phyloP scores from a whole-genome alignment of 169 alveolate genomes.

The Babesia microti region DNA sequence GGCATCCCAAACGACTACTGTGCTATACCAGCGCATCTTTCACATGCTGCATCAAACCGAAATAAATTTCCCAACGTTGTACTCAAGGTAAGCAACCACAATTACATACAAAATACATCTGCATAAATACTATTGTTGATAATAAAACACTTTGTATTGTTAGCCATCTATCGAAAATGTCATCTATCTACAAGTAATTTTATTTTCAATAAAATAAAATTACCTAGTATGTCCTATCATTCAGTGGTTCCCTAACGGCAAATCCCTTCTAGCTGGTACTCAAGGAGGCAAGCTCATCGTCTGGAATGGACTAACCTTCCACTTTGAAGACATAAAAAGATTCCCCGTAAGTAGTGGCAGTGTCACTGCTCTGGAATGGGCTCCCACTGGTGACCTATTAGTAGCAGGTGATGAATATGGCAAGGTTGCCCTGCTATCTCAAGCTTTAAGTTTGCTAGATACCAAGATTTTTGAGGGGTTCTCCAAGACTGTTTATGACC shows the following conservation, averaged over 20 bases:
- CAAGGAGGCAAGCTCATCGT: constrained; percentile 71
- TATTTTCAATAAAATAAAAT: neutral
- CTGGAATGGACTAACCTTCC: constrained; percentile 72
- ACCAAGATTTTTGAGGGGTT: constrained; percentile 62
- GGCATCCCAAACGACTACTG: constrained; percentile 29
- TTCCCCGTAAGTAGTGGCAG: constrained; percentile 70
- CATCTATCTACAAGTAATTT: neutral
- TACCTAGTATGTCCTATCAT: constrained; percentile 7
- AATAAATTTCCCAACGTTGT: constrained; percentile 39
- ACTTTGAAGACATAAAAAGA: constrained; percentile 73
- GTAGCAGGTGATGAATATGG: constrained; percentile 69
- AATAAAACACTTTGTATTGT: neutral
- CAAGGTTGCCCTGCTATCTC: constrained; percentile 61
- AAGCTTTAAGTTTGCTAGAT: constrained; percentile 59
- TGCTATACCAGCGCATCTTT: constrained; percentile 37
- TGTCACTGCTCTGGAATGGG: constrained; percentile 64
- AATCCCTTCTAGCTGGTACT: constrained; percentile 74
- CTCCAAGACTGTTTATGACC: constrained; percentile 48
- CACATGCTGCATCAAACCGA: constrained; percentile 41
- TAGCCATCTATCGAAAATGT: neutral
- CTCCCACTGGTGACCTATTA: constrained; percentile 57
- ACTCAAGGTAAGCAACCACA: constrained; percentile 7
- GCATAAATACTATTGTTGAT: neutral
- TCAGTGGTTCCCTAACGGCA: constrained; percentile 75
- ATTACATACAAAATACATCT: neutral